These are phyloP conservation scores for Mycena kentingensis DNA, from an alignment of 768 basidiomycete species.

Conservation along the genomic window DNA sequence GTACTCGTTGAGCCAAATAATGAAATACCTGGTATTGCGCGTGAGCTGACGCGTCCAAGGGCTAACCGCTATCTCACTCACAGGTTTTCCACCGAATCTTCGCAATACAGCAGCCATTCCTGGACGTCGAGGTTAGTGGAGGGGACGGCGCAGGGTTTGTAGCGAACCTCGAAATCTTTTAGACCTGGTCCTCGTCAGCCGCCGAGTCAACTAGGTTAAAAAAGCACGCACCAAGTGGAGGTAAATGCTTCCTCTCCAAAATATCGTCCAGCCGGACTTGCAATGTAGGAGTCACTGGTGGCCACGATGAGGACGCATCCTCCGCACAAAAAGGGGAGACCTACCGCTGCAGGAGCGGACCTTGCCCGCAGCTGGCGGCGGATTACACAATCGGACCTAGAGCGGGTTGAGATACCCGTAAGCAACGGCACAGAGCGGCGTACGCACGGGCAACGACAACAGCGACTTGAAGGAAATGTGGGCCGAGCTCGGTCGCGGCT, in stretches of 20 bases:
- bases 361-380: slow-evolving; percentile 67
- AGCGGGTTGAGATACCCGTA: slow-evolving; percentile 3
- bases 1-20: slow-evolving; percentile 82
- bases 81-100: slow-evolving; percentile 75
- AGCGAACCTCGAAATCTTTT: slow-evolving; percentile 74
- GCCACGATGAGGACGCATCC: slow-evolving; percentile 3
- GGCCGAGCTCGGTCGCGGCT: background rate
- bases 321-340: slow-evolving; percentile 4
- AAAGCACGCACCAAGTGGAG: slow-evolving; percentile 59
- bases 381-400: slow-evolving; percentile 63
- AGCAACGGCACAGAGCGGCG: background rate
- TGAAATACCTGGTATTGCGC: slow-evolving; percentile 58
- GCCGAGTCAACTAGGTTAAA: background rate
- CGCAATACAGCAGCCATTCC: slow-evolving; percentile 82
- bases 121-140: slow-evolving; percentile 28
- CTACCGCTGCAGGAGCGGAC: slow-evolving; percentile 65
- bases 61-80: slow-evolving; percentile 33
- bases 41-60: slow-evolving; percentile 11
- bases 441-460: slow-evolving; percentile 41
- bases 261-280: slow-evolving; percentile 74
- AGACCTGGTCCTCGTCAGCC: slow-evolving; percentile 43
- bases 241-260: slow-evolving; percentile 73
- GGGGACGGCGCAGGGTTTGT: background rate
- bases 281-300: slow-evolving; percentile 63
- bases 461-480: slow-evolving; percentile 30